phyloP scores from a whole-genome alignment of 306 rosid species.

The Vigna mungo region DNA sequence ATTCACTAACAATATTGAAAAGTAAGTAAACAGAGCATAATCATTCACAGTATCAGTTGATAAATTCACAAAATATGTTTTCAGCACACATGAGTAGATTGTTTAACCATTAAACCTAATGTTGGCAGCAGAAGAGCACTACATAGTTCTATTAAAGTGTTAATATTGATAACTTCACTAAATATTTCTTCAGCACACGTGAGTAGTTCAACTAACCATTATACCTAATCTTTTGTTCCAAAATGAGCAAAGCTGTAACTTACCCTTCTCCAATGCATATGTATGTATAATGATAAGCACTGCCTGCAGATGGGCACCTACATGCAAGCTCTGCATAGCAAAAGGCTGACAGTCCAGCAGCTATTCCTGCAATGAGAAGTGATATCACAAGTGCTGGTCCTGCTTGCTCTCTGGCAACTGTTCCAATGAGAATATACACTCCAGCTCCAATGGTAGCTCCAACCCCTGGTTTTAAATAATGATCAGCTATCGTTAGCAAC shows the following conservation, averaged over 20 bases:
- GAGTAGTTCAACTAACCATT: conserved; percentile 1
- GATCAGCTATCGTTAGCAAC: conserved; percentile 3
- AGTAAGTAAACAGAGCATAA: neutral
- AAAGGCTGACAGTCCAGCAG: conserved; percentile 91
- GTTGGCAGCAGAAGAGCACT: conserved; percentile 21
- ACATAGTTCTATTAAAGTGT: conserved; percentile 12
- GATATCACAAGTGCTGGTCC: conserved; percentile 92
- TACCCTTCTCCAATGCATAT: conserved; percentile 98
- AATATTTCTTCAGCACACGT: conserved; percentile 19
- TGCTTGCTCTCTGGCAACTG: conserved; percentile 91
- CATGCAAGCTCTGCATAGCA: conserved; percentile 98
- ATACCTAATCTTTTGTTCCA: neutral
- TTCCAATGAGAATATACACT: conserved; percentile 96
- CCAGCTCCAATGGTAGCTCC: conserved; percentile 98
- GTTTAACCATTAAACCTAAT: neutral
- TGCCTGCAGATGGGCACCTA: conserved; percentile 95
- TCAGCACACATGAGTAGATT: conserved; percentile 12
- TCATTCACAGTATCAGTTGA: conserved; percentile 12
- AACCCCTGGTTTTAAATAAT: conserved; percentile 66
- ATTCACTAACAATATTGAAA: conserved; percentile 23
- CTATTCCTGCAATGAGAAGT: conserved; percentile 81
- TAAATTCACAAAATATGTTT: conserved; percentile 14
- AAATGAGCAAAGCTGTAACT: conserved; percentile 34
- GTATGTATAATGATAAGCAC: conserved; percentile 93
- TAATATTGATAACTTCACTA: conserved; percentile 4